A percentile compares a stretch with the other conserved stretches of the same genome.
Evolutionary conservation across 225 moss, liverwort and hornwort species (phyloP).

Genomic region (Marchantia paleacea): DNA sequence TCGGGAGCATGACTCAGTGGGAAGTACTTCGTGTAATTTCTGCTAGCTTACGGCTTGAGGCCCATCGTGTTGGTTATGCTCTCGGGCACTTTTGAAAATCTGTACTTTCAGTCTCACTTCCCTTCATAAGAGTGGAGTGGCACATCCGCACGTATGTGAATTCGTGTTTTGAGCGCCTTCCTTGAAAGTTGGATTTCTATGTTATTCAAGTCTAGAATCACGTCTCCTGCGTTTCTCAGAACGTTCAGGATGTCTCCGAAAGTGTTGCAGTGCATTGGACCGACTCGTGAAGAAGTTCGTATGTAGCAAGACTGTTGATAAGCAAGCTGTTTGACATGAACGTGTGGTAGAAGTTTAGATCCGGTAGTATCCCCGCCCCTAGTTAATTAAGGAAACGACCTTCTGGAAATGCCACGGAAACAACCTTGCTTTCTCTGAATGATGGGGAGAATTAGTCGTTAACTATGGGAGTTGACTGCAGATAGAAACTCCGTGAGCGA

Average conservation of each 20-base stretch:
- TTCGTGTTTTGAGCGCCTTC: background rate
- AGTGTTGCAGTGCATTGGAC: background rate
- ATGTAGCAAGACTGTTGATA: background rate
- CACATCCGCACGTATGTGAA: background rate
- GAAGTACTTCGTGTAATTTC: background rate
- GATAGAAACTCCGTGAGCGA: conserved; percentile 25
- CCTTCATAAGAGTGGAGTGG: background rate
- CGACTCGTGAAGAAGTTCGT: background rate
- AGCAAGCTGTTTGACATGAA: background rate
- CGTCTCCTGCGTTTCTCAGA: background rate
- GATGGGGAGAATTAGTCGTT: conserved; percentile 15
- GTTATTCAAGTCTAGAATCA: background rate
- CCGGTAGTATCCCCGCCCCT: background rate
- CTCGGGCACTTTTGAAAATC: background rate
- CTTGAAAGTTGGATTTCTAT: background rate
- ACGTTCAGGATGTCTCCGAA: background rate
- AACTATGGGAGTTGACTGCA: conserved; percentile 28
- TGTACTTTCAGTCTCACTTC: background rate
- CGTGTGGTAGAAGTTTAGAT: conserved; percentile 1
- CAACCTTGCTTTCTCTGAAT: conserved; percentile 14
- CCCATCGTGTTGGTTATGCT: background rate
- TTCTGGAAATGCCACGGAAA: conserved; percentile 9
- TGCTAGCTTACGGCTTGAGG: background rate
- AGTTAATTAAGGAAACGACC: background rate
- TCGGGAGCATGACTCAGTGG: background rate